Conservation (phyloP, 2,329 filamentous ascomycete species). For the Alternaria hordeiaustralica region DNA sequence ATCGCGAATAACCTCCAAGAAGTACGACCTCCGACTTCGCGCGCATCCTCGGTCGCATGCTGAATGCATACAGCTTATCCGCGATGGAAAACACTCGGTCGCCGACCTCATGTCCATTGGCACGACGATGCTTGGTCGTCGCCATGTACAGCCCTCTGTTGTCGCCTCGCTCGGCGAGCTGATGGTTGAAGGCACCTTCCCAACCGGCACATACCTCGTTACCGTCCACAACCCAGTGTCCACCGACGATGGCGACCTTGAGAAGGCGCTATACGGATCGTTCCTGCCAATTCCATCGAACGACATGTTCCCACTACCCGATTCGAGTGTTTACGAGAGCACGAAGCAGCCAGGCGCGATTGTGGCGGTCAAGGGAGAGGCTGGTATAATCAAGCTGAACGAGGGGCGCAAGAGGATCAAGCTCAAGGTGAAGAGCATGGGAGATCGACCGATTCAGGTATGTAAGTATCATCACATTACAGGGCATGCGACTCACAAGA, state of each 20-base stretch:
- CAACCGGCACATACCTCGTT: constrained; percentile 87
- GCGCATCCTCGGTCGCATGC: constrained; percentile 14
- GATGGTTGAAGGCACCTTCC: constrained; percentile 94
- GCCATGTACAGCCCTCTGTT: constrained; percentile 87
- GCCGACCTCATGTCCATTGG: constrained; percentile 93
- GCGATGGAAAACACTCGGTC: constrained; percentile 91
- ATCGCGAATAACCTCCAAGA: constrained; percentile 92
- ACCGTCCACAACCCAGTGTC: constrained; percentile 91
- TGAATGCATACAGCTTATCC: constrained; percentile 70
- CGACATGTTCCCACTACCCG: constrained; percentile 70
- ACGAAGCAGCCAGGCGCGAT: constrained; percentile 80
- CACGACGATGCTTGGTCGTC: constrained; percentile 88
- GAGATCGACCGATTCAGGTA: constrained; percentile 89
- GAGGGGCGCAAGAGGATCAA: constrained; percentile 74
- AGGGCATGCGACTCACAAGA: constrained; percentile 5
- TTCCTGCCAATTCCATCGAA: constrained; percentile 81
- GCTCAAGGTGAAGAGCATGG: constrained; percentile 81
- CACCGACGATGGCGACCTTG: constrained; percentile 83
- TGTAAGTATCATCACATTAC: constrained; percentile 6
- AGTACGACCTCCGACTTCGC: constrained; percentile 50
- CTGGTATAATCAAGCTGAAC: constrained; percentile 72
- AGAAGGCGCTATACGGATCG: constrained; percentile 86
- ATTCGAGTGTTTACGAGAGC: constrained; percentile 69
- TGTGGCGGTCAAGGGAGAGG: constrained; percentile 70
- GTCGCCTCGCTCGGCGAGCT: constrained; percentile 79